These are phyloP conservation scores for Groenewaldozyma tartarivorans DNA, from an alignment of 805 yeast species.

Conservation along the genomic window DNA sequence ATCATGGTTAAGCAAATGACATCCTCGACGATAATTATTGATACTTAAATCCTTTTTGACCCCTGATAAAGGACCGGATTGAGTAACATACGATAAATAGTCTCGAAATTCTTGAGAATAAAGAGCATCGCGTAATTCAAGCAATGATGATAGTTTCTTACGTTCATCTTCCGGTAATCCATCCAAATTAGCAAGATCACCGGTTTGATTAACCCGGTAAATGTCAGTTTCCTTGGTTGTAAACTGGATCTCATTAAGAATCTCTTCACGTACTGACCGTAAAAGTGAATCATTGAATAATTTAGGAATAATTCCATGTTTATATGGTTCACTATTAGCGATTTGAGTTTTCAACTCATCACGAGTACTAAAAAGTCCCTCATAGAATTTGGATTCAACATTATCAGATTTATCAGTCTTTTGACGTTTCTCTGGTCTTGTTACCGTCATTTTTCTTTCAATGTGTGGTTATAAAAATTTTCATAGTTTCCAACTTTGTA, in stretches of 20 bases:
- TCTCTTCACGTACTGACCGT: slow-evolving; percentile 75
- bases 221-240: slow-evolving; percentile 96
- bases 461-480: too few species aligned
- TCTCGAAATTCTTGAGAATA: slow-evolving; percentile 82
- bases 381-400: slow-evolving; percentile 8
- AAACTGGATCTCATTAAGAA: slow-evolving; percentile 73
- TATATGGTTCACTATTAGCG: slow-evolving; percentile 59
- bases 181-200: slow-evolving; percentile 83
- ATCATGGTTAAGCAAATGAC: slow-evolving; percentile 91
- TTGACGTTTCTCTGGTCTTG: slow-evolving; percentile 2
- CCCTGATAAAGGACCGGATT: slow-evolving; percentile 87
- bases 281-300: slow-evolving; percentile 70
- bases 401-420: slow-evolving; percentile 3
- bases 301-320: slow-evolving; percentile 77
- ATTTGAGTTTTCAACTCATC: slow-evolving; percentile 26
- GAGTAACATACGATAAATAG: slow-evolving; percentile 64
- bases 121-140: slow-evolving; percentile 73
- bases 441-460: too few species aligned
- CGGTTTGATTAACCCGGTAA: slow-evolving; percentile 75
- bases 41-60: slow-evolving; percentile 84
- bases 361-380: slow-evolving; percentile 11
- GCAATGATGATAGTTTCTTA: slow-evolving; percentile 62
- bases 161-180: slow-evolving; percentile 74
- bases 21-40: slow-evolving; percentile 84
- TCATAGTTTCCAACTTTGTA: too few species aligned